phyloP scores from a whole-genome alignment of 257 asterid genomes.

The Fraxinus pennsylvanica region DNA sequence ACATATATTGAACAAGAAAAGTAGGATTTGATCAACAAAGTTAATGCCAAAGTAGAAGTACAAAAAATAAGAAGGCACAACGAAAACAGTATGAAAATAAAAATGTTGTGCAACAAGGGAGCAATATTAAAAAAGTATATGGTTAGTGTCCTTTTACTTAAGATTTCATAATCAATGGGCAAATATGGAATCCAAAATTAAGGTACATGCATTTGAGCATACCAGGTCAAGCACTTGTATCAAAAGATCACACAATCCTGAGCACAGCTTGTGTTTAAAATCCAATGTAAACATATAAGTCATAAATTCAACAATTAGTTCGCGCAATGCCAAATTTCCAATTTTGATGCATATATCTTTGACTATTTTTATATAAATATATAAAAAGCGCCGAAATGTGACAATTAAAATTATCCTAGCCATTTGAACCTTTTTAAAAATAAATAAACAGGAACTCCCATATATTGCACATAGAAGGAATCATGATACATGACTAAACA shows the following conservation, averaged over 20 bases:
- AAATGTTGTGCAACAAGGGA: neutral
- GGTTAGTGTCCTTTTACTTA: neutral
- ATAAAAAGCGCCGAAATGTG: neutral
- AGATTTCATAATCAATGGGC: neutral
- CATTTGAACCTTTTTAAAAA: neutral
- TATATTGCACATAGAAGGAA: neutral
- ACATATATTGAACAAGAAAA: neutral
- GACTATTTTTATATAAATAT: neutral
- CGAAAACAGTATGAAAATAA: no score
- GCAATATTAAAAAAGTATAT: neutral
- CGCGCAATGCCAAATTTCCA: neutral
- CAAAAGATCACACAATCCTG: neutral
- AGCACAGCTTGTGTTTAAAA: neutral
- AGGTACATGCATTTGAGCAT: neutral
- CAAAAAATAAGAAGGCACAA: neutral
- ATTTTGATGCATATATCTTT: neutral
- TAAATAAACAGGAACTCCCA: neutral
- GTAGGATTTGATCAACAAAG: neutral
- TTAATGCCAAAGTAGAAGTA: conserved; percentile 1
- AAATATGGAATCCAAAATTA: conserved; percentile 15
- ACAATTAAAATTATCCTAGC: neutral
- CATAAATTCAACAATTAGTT: neutral
- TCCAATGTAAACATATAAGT: neutral
- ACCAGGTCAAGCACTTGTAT: neutral
- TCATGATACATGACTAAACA: neutral